A percentile compares a stretch with the other conserved stretches of the same genome.
Conservation (phyloP, 345 rosid genomes). For the Populus tremula region DNA sequence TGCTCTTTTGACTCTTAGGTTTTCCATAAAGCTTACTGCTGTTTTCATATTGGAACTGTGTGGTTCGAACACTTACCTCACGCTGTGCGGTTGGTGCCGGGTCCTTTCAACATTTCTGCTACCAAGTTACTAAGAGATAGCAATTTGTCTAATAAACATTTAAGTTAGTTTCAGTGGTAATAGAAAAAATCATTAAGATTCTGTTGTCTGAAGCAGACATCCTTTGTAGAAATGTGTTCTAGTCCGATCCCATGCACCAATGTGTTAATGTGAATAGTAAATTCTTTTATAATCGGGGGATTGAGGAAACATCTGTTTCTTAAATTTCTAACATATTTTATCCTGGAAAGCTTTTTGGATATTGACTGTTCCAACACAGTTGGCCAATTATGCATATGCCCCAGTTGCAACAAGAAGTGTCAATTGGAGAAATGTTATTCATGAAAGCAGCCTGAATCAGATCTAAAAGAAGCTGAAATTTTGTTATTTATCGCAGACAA, state of each 20-base stretch:
- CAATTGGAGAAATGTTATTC: neutral
- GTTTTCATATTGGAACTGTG: too few species aligned
- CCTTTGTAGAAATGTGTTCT: neutral
- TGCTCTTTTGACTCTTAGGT: neutral
- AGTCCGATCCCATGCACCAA: neutral
- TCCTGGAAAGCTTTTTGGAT: neutral
- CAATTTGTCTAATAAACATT: too few species aligned
- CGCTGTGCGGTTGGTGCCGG: neutral
- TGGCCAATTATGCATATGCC: neutral
- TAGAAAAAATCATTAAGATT: neutral
- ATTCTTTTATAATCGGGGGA: neutral
- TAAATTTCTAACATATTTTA: neutral
- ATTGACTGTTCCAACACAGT: neutral
- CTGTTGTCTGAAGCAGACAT: neutral
- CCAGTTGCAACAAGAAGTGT: neutral
- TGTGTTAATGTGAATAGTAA: neutral
- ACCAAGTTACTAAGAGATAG: neutral
- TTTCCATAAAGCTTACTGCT: neutral
- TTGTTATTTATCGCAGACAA: conserved; percentile 5
- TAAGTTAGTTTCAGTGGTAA: neutral
- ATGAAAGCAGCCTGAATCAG: neutral
- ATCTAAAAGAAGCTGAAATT: neutral
- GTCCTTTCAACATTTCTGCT: neutral
- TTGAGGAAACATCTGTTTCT: neutral
- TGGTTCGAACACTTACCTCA: neutral